These are phyloP conservation scores for Rhodotorula babjevae DNA, from an alignment of 768 basidiomycete species.

Conservation along the genomic window DNA sequence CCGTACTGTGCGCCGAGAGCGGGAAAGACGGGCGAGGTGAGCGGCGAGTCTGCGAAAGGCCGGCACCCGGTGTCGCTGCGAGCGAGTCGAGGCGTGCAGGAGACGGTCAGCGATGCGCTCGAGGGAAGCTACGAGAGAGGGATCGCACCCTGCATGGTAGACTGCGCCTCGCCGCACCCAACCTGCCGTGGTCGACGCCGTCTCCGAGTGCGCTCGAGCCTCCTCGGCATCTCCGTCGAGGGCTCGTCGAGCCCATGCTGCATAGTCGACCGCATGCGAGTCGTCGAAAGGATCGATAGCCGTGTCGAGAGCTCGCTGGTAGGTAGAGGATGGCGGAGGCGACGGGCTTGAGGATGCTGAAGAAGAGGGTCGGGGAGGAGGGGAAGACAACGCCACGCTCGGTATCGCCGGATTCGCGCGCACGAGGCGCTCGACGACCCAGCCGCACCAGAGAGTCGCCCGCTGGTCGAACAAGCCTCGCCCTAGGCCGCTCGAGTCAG, in stretches of 20 bases:
- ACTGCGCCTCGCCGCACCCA: slow-evolving; percentile 19
- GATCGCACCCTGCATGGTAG: slow-evolving; percentile 45
- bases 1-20: slow-evolving; percentile 50
- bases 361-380: too few relatives aligned
- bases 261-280: not conserved
- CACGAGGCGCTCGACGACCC: slow-evolving; percentile 47
- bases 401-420: too few relatives aligned
- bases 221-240: too few relatives aligned
- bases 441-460: slow-evolving; percentile 50
- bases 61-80: slow-evolving; percentile 50
- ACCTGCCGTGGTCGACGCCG: not conserved
- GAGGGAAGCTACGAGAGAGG: fast-evolving
- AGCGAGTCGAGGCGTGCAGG: too few relatives aligned
- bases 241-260: too few relatives aligned
- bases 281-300: not conserved
- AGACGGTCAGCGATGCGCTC: too few relatives aligned
- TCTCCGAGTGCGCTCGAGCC: not conserved
- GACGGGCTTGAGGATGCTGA: too few relatives aligned
- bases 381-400: too few relatives aligned
- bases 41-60: slow-evolving; percentile 35
- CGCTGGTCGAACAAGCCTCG: slow-evolving; percentile 46
- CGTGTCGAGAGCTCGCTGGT: too few relatives aligned
- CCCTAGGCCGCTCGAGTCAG: slow-evolving; percentile 39
- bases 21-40: slow-evolving; percentile 48
- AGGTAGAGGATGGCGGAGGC: too few relatives aligned